Percentiles rank a stretch among this genome's conserved stretches.
These are phyloP conservation scores for Chlorella sp. DNA, from an alignment of 139 green algal species.

Conservation along the genomic window DNA sequence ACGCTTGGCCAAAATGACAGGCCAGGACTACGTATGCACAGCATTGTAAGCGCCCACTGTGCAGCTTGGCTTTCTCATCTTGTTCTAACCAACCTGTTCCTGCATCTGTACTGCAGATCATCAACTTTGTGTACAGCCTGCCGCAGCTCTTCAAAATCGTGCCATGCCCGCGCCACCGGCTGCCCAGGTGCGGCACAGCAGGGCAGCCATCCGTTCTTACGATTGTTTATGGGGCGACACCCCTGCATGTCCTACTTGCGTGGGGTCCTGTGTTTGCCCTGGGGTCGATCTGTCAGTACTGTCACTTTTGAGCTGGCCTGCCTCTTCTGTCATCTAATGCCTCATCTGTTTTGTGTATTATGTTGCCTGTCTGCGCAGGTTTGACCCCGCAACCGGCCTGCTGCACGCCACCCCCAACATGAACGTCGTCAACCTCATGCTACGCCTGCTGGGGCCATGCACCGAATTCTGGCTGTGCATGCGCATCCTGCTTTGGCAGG, in stretches of 20 bases:
- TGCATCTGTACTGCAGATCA: conserved; percentile 45
- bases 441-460: conserved; percentile 86
- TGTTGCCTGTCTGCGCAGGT: conserved; percentile 42
- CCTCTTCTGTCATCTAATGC: not conserved
- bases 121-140: conserved; percentile 98
- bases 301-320: not conserved
- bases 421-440: conserved; percentile 96
- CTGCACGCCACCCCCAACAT: conserved; percentile 86
- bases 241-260: not conserved
- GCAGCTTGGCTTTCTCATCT: no score
- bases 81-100: no score
- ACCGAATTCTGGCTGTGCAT: conserved; percentile 87
- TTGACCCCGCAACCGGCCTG: conserved; percentile 82
- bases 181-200: conserved; percentile 62
- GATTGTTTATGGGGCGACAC: no score
- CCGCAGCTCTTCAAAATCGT: conserved; percentile 98
- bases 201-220: not conserved
- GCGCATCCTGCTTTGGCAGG: conserved; percentile 88
- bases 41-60: no score
- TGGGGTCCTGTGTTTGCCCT: not conserved
- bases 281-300: not conserved
- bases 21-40: no score
- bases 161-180: conserved; percentile 92
- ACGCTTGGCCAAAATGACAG: no score
- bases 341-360: not conserved